phyloP scores from a whole-genome alignment of 495 filamentous ascomycete genomes.

The Xylaria scruposa region DNA sequence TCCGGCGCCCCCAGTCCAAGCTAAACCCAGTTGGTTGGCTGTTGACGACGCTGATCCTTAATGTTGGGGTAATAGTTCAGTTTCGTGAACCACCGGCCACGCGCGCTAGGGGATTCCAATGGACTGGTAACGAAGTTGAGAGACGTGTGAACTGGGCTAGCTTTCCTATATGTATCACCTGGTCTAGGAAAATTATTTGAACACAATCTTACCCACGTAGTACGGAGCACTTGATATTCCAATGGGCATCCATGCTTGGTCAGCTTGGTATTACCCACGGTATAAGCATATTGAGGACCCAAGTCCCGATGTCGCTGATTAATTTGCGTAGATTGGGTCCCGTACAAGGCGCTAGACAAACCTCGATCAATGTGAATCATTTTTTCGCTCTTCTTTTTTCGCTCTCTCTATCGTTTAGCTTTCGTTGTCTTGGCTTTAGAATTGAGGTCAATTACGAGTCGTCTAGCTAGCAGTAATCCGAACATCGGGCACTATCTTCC shows the following conservation, averaged over 20 bases:
- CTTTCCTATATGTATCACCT: neutral
- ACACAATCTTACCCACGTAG: neutral
- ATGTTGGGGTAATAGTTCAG: constrained; percentile 7
- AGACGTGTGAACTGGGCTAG: neutral
- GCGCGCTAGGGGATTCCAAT: constrained; percentile 4
- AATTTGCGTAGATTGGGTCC: neutral
- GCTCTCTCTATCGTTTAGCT: neutral
- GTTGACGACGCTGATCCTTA: constrained; percentile 9
- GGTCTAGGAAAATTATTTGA: constrained; percentile 1
- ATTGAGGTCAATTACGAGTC: neutral
- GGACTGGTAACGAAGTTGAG: constrained; percentile 1
- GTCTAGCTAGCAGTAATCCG: neutral
- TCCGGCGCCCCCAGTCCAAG: neutral
- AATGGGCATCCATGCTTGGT: constrained; percentile 3
- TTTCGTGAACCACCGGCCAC: neutral
- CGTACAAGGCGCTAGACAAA: neutral
- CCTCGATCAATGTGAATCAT: neutral
- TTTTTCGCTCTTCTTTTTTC: neutral
- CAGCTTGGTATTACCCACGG: constrained; percentile 9
- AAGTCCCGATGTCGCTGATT: constrained; percentile 13
- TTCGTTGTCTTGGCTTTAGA: neutral
- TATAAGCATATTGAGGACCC: neutral
- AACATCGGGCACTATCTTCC: neutral
- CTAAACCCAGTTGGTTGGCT: constrained; percentile 16
- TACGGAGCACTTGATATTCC: constrained; percentile 2